Percentiles rank a stretch among this genome's conserved stretches.
phyloP scores from a whole-genome alignment of 257 asterid species.

The Cordia subcordata region DNA sequence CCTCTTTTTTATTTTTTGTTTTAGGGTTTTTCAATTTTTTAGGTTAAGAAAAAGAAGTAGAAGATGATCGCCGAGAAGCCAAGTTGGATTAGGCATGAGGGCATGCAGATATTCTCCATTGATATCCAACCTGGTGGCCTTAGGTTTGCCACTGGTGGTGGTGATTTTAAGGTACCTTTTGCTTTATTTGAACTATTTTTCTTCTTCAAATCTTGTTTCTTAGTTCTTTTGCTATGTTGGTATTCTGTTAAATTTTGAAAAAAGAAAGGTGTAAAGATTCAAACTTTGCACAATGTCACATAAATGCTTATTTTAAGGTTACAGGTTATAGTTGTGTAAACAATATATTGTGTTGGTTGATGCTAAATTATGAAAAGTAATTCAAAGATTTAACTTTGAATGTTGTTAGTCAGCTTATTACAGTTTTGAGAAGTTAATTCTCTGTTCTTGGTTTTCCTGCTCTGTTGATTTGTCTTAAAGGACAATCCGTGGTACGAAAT shows the following conservation, averaged over 20 bases:
- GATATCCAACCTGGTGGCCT: conserved; percentile 90
- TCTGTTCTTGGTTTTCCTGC: no score
- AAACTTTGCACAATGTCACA: neutral
- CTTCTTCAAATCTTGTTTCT: neutral
- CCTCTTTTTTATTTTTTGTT: conserved; percentile 1
- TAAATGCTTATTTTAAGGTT: no score
- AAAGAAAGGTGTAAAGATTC: neutral
- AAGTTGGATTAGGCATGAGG: conserved; percentile 68
- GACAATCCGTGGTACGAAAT: no score
- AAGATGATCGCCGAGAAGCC: conserved; percentile 84
- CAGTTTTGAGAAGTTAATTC: no score
- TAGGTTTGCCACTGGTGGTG: conserved; percentile 89
- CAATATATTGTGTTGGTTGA: no score
- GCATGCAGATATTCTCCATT: conserved; percentile 78
- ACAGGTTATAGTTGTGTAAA: no score
- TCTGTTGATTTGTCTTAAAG: no score
- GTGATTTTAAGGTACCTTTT: conserved; percentile 65
- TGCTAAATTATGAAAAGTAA: no score
- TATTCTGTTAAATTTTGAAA: neutral
- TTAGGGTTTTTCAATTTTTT: neutral
- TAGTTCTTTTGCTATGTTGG: no score
- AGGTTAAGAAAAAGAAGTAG: conserved; percentile 7
- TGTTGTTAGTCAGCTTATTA: no score
- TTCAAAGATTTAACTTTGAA: no score
- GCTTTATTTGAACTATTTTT: neutral